These are phyloP conservation scores for Pilasporangium apinafurcum DNA, from an alignment of 352 stramenopile genomes.

Conservation along the genomic window DNA sequence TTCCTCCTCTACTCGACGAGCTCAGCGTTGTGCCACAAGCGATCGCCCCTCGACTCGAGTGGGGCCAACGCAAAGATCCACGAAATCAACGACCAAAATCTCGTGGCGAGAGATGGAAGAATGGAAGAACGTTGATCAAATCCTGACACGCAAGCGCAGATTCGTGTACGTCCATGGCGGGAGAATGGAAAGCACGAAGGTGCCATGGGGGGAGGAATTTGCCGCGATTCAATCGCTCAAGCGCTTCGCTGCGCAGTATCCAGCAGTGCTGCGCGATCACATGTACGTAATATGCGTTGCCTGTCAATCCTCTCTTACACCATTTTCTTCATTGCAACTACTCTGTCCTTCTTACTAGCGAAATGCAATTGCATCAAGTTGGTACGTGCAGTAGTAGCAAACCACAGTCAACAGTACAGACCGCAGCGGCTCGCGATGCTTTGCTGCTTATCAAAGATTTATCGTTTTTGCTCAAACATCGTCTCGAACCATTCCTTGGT, in stretches of 20 bases:
- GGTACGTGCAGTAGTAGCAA: neutral
- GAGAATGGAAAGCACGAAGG: conserved; percentile 26
- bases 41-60: too few relatives aligned
- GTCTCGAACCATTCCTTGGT: conserved; percentile 46
- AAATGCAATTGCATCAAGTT: conserved; percentile 17
- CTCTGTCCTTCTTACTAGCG: too few relatives aligned
- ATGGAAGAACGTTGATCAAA: conserved; percentile 52
- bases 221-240: conserved; percentile 56
- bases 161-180: conserved; percentile 30
- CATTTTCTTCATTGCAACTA: too few relatives aligned
- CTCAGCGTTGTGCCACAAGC: neutral
- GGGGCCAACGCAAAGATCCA: neutral
- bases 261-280: conserved; percentile 41
- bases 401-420: neutral
- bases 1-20: too few relatives aligned
- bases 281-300: conserved; percentile 26
- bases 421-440: conserved; percentile 18
- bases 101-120: conserved; percentile 43
- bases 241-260: conserved; percentile 44
- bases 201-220: conserved; percentile 59
- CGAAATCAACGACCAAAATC: neutral
- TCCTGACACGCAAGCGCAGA: conserved; percentile 44
- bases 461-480: conserved; percentile 40
- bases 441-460: conserved; percentile 53
- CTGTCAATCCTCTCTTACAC: too few relatives aligned